Percentiles rank a stretch among this genome's conserved stretches.
Conservation (phyloP, 106 monocot species). For the Acanthochlamys bracteata region DNA sequence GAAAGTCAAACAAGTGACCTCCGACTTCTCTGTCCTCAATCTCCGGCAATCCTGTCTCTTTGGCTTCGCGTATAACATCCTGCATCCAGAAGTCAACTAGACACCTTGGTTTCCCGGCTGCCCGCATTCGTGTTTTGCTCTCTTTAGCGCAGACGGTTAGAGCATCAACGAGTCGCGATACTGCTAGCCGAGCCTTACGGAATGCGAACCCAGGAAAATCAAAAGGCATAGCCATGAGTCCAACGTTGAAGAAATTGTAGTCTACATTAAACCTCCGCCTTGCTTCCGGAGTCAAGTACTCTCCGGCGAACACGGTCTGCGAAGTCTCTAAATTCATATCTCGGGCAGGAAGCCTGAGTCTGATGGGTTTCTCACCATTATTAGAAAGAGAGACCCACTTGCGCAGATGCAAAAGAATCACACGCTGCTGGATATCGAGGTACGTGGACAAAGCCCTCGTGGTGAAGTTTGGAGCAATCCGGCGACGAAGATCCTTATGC, state of each 20-base stretch:
- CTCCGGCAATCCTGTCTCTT: constrained; percentile 22
- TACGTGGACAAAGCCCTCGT: constrained; percentile 67
- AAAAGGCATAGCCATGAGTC: constrained; percentile 80
- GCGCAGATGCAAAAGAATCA: constrained; percentile 51
- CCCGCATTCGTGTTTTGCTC: constrained; percentile 56
- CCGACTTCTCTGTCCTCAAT: constrained; percentile 43
- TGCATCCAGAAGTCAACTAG: constrained; percentile 93
- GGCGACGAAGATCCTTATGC: constrained; percentile 82
- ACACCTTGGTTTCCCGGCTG: constrained; percentile 49
- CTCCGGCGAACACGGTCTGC: constrained; percentile 80
- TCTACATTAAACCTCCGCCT: constrained; percentile 50
- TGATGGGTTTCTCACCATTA: constrained; percentile 14
- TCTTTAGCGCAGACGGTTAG: constrained; percentile 37
- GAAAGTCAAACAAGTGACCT: constrained; percentile 84
- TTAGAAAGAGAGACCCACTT: constrained; percentile 31
- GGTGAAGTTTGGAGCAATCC: constrained; percentile 87
- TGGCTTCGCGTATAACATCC: constrained; percentile 30
- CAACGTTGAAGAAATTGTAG: constrained; percentile 85
- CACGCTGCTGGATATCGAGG: constrained; percentile 58
- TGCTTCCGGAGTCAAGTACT: constrained; percentile 35
- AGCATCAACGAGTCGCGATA: constrained; percentile 39
- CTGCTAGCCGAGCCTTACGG: constrained; percentile 58
- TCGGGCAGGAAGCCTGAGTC: constrained; percentile 55
- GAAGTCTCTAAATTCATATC: constrained; percentile 95
- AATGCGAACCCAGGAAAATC: constrained; percentile 90